A percentile compares a stretch with the other conserved stretches of the same genome.
phyloP scores from a whole-genome alignment of 441 rosid species.

The Theobroma grandiflorum region DNA sequence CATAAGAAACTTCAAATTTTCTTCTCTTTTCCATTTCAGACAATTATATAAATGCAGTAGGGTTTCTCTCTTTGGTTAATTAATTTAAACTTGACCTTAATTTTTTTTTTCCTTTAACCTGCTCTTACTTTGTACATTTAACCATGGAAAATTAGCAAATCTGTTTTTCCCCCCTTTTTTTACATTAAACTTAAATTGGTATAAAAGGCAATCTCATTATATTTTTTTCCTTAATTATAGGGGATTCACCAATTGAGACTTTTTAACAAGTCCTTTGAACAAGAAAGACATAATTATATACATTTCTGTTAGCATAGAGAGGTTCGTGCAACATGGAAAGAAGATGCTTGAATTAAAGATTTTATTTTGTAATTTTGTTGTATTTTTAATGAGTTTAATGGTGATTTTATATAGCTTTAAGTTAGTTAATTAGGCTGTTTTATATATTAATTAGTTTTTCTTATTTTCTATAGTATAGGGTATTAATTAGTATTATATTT shows the following conservation, averaged over 20 bases:
- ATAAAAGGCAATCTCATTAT: not conserved
- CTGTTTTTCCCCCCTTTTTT: not conserved
- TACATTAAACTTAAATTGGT: not conserved
- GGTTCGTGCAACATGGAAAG: not conserved
- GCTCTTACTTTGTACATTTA: not conserved
- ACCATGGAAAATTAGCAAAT: not conserved
- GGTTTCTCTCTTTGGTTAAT: not conserved
- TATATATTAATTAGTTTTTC: not conserved
- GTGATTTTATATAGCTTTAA: not conserved
- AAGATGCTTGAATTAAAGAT: not conserved
- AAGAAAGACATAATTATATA: not conserved
- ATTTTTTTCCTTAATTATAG: not conserved
- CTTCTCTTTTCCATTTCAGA: not conserved
- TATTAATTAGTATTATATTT: not conserved
- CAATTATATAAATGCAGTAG: not conserved
- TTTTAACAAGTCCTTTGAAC: not conserved
- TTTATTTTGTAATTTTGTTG: not conserved
- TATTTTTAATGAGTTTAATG: constrained; percentile 9
- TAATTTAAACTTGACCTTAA: not conserved
- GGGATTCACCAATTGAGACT: not conserved
- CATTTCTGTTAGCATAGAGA: not conserved
- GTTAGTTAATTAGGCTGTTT: not conserved
- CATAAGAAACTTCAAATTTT: too few species aligned
- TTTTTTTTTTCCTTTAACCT: not conserved
- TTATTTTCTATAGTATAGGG: not conserved